Evolutionary conservation across 345 rosid genomes (phyloP).

Genomic region (Mangifera indica): DNA sequence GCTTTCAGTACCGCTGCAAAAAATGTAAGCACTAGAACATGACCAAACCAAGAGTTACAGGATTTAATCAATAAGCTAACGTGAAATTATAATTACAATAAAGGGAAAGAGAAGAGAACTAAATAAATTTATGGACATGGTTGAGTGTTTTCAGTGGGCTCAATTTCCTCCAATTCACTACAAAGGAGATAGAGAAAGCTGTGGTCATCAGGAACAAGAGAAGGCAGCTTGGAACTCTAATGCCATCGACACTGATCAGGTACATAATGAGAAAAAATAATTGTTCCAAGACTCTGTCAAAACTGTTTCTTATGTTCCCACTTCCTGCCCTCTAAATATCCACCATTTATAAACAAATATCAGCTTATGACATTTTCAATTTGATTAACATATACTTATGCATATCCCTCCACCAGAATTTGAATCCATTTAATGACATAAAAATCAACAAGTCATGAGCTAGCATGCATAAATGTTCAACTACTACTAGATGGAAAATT

Average conservation of each 20-base stretch:
- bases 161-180: slow-evolving; percentile 66
- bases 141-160: slow-evolving; percentile 73
- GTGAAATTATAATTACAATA: not conserved
- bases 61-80: not conserved
- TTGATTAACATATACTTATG: too few relatives aligned
- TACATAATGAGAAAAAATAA: not conserved
- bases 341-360: too few relatives aligned
- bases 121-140: slow-evolving; percentile 13
- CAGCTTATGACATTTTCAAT: too few relatives aligned
- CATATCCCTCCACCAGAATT: too few relatives aligned
- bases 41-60: not conserved
- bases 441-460: too few relatives aligned
- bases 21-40: slow-evolving; percentile 46
- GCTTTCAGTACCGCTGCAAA: slow-evolving; percentile 98
- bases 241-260: slow-evolving; percentile 13
- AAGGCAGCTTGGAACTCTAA: slow-evolving; percentile 29
- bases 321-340: too few relatives aligned
- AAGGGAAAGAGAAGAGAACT: not conserved
- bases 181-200: slow-evolving; percentile 47
- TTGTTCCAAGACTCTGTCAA: not conserved
- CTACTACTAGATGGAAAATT: slow-evolving; percentile 27
- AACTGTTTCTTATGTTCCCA: not conserved
- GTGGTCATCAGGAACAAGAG: slow-evolving; percentile 36
- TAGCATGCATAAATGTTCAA: too few relatives aligned
- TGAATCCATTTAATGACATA: too few relatives aligned